Evolutionary conservation across 1,139 yeast genomes (phyloP).

Genomic region (Petasospora fabianii): DNA sequence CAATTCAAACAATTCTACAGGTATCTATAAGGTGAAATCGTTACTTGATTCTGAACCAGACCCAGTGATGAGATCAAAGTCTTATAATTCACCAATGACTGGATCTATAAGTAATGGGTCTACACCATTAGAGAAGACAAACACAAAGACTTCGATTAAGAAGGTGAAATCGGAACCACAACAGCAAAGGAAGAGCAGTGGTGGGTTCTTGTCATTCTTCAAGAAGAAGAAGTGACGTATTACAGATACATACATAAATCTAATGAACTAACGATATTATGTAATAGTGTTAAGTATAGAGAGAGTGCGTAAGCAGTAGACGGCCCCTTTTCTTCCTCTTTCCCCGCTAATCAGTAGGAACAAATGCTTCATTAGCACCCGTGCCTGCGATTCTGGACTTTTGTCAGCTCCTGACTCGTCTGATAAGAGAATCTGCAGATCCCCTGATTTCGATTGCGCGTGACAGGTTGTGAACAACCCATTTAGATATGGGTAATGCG

Average conservation of each 20-base stretch:
- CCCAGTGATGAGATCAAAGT: conserved; percentile 14
- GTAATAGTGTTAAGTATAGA: too few relatives aligned
- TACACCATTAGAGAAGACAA: conserved; percentile 1
- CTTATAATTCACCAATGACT: conserved; percentile 11
- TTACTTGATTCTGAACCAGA: conserved; percentile 24
- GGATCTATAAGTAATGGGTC: conserved; percentile 6
- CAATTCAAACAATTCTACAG: conserved; percentile 16
- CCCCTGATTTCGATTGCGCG: neutral
- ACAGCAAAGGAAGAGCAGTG: conserved; percentile 9
- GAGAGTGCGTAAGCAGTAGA: too few relatives aligned
- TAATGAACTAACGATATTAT: too few relatives aligned
- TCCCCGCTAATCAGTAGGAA: too few relatives aligned
- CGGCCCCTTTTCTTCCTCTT: too few relatives aligned
- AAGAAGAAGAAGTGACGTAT: conserved; percentile 15
- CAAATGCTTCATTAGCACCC: too few relatives aligned
- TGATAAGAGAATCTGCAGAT: too few relatives aligned
- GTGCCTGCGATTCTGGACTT: too few relatives aligned
- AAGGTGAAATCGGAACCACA: conserved; percentile 8
- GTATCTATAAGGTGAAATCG: conserved; percentile 35
- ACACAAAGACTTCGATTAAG: conserved; percentile 4
- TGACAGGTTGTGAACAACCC: conserved; percentile 6
- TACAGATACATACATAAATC: too few relatives aligned
- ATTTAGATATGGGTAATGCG: conserved; percentile 1
- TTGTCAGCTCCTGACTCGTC: too few relatives aligned
- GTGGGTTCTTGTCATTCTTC: conserved; percentile 15